Conservation (phyloP, 495 filamentous ascomycete genomes). For the Neurospora tetraspora region DNA sequence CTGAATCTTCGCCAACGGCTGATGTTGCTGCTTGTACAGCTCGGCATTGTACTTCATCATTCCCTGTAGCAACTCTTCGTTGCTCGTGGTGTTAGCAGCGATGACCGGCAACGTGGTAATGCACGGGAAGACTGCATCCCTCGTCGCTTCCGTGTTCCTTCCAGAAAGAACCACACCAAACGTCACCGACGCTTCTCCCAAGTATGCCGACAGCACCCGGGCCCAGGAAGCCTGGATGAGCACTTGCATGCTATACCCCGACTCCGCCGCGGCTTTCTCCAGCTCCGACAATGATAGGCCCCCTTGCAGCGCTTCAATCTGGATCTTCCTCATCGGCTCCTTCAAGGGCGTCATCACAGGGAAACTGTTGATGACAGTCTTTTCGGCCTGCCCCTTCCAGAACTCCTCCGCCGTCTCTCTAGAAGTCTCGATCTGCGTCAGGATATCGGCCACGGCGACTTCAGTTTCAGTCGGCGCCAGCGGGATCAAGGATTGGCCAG, state of each 20-base stretch:
- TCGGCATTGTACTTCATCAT: slow-evolving; percentile 52
- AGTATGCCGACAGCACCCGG: slow-evolving; percentile 57
- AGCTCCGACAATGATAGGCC: slow-evolving; percentile 30
- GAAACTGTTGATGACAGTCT: slow-evolving; percentile 50
- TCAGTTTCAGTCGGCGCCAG: slow-evolving; percentile 19
- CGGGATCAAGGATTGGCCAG: neutral
- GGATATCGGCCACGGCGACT: slow-evolving; percentile 39
- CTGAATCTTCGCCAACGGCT: slow-evolving; percentile 56
- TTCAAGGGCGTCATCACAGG: slow-evolving; percentile 58
- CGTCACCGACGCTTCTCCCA: slow-evolving; percentile 54
- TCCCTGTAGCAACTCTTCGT: slow-evolving; percentile 41
- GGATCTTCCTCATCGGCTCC: slow-evolving; percentile 23
- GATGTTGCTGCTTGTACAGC: slow-evolving; percentile 58
- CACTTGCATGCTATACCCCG: slow-evolving; percentile 59
- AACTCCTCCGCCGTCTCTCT: slow-evolving; percentile 37
- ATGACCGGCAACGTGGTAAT: slow-evolving; percentile 63
- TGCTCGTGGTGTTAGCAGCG: slow-evolving; percentile 37
- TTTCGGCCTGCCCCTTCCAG: slow-evolving; percentile 48
- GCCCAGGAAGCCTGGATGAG: slow-evolving; percentile 68
- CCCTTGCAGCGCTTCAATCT: slow-evolving; percentile 32
- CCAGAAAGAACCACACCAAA: slow-evolving; percentile 72
- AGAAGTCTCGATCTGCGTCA: slow-evolving; percentile 30
- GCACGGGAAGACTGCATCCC: slow-evolving; percentile 55
- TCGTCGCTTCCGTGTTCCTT: slow-evolving; percentile 44
- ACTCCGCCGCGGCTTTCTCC: slow-evolving; percentile 39